Evolutionary conservation across 1,284 basidiomycete genomes (phyloP).

Genomic region (Lentinula novae-zelandiae): DNA sequence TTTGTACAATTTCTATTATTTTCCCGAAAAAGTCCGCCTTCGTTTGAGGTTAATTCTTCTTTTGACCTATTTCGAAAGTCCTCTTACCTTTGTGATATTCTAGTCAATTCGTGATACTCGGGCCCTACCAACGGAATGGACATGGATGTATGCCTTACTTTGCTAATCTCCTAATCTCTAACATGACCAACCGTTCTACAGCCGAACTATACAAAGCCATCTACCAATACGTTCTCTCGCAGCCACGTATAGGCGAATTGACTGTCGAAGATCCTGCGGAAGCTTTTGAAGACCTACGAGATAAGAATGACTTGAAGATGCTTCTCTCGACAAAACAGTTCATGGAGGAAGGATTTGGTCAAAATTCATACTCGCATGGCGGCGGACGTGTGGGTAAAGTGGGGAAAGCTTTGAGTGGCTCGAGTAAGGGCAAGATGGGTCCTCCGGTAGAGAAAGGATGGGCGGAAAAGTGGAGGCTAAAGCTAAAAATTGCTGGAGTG

Average conservation of each 20-base stretch:
- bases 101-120: constrained; percentile 91
- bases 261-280: constrained; percentile 98
- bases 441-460: constrained; percentile 78
- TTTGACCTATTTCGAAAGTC: constrained; percentile 3
- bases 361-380: constrained; percentile 33
- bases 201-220: constrained; percentile 88
- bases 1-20: constrained; percentile 91
- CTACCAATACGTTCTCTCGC: constrained; percentile 72
- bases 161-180: constrained; percentile 1
- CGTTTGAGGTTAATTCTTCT: constrained; percentile 64
- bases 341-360: constrained; percentile 62
- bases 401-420: constrained; percentile 28
- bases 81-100: constrained; percentile 1
- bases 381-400: constrained; percentile 49
- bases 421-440: constrained; percentile 59
- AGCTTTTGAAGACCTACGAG: constrained; percentile 91
- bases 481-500: constrained; percentile 89
- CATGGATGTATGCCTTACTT: constrained; percentile 76
- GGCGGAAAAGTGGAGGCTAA: constrained; percentile 75
- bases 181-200: constrained; percentile 25
- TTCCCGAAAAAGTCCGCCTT: constrained; percentile 82
- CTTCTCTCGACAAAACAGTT: constrained; percentile 66
- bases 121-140: constrained; percentile 86
- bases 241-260: constrained; percentile 77
- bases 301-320: constrained; percentile 87